Evolutionary conservation across 2,329 filamentous ascomycete species (phyloP).

Genomic region (Xylariaceae sp.): DNA sequence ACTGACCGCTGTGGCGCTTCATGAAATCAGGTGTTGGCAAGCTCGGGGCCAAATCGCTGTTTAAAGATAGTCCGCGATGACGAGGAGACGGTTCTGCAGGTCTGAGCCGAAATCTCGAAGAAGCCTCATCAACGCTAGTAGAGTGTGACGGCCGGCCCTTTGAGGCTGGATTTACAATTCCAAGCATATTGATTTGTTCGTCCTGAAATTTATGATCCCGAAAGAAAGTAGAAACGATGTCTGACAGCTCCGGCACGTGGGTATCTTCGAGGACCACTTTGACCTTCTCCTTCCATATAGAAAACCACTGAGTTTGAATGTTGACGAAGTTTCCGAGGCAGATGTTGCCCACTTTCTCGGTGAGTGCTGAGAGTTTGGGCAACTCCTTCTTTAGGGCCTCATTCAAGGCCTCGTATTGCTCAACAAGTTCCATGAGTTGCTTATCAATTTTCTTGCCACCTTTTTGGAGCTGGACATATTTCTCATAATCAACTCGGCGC

Average conservation of each 20-base stretch:
- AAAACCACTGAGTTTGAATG: slow-evolving; percentile 84
- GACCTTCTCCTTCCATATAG: slow-evolving; percentile 84
- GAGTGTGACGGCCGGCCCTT: slow-evolving; percentile 64
- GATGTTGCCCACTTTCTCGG: slow-evolving; percentile 82
- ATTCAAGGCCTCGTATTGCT: slow-evolving; percentile 90
- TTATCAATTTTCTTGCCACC: slow-evolving; percentile 86
- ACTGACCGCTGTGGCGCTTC: slow-evolving; percentile 70
- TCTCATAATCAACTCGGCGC: slow-evolving; percentile 87
- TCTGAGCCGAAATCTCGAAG: slow-evolving; percentile 55
- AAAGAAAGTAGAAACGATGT: slow-evolving; percentile 80
- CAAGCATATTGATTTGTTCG: slow-evolving; percentile 72
- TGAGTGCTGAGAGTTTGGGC: slow-evolving; percentile 80
- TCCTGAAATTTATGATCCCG: slow-evolving; percentile 80
- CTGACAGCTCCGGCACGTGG: slow-evolving; percentile 70
- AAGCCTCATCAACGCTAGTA: slow-evolving; percentile 62
- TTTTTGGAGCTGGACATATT: slow-evolving; percentile 77
- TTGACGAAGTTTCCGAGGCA: slow-evolving; percentile 84
- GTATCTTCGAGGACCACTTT: slow-evolving; percentile 73
- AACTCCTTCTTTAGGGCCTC: slow-evolving; percentile 93
- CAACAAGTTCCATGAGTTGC: slow-evolving; percentile 81
- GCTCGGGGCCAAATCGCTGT: slow-evolving; percentile 67
- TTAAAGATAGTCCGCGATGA: slow-evolving; percentile 65
- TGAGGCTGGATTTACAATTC: slow-evolving; percentile 78
- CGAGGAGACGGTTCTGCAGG: slow-evolving; percentile 58
- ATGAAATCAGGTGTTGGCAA: slow-evolving; percentile 71